Evolutionary conservation across 257 asterid species (phyloP), one percentile per base, ranked within the genome.

Genomic region (Dorcoceras hygrometricum): DNA sequence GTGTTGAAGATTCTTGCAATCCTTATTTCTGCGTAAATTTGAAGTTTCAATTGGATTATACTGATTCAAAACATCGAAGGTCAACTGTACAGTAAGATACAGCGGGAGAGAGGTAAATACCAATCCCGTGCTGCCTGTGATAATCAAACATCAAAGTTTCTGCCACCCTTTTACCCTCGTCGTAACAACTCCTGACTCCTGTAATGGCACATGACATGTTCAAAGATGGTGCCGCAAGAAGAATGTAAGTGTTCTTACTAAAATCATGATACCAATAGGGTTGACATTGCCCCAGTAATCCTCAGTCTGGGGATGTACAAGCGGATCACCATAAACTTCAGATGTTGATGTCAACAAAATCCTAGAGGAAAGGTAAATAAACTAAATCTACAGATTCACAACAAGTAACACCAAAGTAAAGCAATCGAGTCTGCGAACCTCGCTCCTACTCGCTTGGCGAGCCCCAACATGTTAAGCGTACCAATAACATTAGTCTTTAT

Each of bases 1-100:
- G 98, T 92, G 81, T 92, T 92, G 78, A 92, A 92, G 75, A 92
- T 92, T 83, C 98, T 86, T 23, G 98, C 98, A 62, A 92, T 92
- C 65, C 98, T 86, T 62, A 92, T 92, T 79, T 92, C 98, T 92
- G 48, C 11, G 48, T 36, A 36, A 36, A 36, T 36, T 36, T 36
- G 18, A 36, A 11, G 39, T n/a, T 43, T 19, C 12, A 22, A 48
- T 23, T 63, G 22, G 59, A 56, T 24, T 32, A 19, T 62, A 9
- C 32, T 23, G 29, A 46, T 8, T 61, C 11, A 7, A 56, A 28
- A 39, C 36, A 32, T 22, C 19, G 70, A 24, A 57, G 57, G 63
- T 34, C 18, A 57, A n/a, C 1, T 23, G 58, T 48, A n/a, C n/a
- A n/a, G n/a, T n/a, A n/a, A n/a, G n/a, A 69, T 26, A 50, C n/a